These are phyloP conservation scores for Arabis hirsuta DNA, from an alignment of 345 rosid genomes.

Conservation along the genomic window DNA sequence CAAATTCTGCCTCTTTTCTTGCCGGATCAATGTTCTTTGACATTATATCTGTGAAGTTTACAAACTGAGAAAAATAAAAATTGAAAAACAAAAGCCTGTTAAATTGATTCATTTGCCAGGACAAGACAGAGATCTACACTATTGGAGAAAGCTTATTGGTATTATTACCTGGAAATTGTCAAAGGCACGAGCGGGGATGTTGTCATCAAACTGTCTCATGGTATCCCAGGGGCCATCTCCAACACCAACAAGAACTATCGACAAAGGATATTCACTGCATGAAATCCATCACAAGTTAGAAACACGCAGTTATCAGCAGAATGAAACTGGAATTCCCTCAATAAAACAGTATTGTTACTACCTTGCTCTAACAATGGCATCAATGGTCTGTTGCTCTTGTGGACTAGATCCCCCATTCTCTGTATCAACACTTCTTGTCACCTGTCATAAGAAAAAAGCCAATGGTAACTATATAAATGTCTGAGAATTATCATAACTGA, in stretches of 20 bases:
- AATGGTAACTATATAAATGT: not conserved
- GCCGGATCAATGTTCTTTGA: conserved; percentile 61
- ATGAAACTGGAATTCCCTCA: not conserved
- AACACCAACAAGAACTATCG: conserved; percentile 88
- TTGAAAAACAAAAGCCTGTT: not conserved
- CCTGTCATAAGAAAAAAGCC: conserved; percentile 49
- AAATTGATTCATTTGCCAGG: not conserved
- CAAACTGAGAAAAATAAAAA: conserved; percentile 53
- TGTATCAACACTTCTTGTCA: conserved; percentile 85
- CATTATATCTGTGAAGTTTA: conserved; percentile 88
- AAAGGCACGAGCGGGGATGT: conserved; percentile 84
- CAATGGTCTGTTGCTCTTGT: conserved; percentile 79
- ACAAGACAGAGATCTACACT: not conserved
- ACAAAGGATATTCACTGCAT: conserved; percentile 78
- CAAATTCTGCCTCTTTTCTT: conserved; percentile 78
- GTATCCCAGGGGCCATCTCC: conserved; percentile 98
- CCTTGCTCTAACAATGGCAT: conserved; percentile 93
- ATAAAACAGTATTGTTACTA: conserved; percentile 24
- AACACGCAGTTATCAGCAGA: conserved; percentile 1
- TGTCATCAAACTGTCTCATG: conserved; percentile 94
- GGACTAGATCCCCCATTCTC: conserved; percentile 64
- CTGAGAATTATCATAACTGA: not conserved
- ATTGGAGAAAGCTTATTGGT: conserved; percentile 10
- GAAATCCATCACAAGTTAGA: conserved; percentile 14
- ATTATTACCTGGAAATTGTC: conserved; percentile 70